Evolutionary conservation across 805 yeast species (phyloP), one percentile per base, ranked within the genome.

Genomic region (Nakazawaea peltata): DNA sequence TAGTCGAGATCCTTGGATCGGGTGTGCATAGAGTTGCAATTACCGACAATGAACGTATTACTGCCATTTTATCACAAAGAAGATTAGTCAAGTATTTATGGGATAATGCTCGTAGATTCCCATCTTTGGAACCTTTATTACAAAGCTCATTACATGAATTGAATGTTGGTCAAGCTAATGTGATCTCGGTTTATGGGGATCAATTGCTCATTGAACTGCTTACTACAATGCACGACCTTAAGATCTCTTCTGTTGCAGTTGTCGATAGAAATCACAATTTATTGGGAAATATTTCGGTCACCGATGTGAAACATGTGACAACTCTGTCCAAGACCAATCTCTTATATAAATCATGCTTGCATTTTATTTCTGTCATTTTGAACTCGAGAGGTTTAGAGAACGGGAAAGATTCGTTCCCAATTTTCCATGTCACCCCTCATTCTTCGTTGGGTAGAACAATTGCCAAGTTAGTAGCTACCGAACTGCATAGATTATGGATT

Each of bases 1-100:
- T 85, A 2, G 82, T 84, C 47, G 94, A 86, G 55, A 77, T 83
- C 10, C 65, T 90, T 42, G 97, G 97, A n/a, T 74, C 83, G 26
- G 98, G 98, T 15, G 95, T 88, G 3, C 98, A 92, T 60, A 70
- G 98, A 52, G 75, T 90, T 15, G 95, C 97, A 9, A 83, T 88
- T 37, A 56, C 61, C 13, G 68, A 64, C 32, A 57, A 64, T 32
- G 65, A 71, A 17, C 66, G 67, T 41, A 76, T 88, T 33, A 75
- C 81, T 2, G 97, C 97, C 39, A 75, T 90, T 10, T 65, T 92
- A 30, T 85, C 96, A 0, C 98, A 90, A 61, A 77, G 98, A 55
- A 74, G 97, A 49, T 64, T 86, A 47, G 73, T 90, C 36, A 75
- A 74, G 48, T 90, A 74, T 55, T 62, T 90, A 37, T 90, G 97